Evolutionary conservation across 1,139 yeast species (phyloP).

Genomic region (Yamadazyma spencermartinsiae): DNA sequence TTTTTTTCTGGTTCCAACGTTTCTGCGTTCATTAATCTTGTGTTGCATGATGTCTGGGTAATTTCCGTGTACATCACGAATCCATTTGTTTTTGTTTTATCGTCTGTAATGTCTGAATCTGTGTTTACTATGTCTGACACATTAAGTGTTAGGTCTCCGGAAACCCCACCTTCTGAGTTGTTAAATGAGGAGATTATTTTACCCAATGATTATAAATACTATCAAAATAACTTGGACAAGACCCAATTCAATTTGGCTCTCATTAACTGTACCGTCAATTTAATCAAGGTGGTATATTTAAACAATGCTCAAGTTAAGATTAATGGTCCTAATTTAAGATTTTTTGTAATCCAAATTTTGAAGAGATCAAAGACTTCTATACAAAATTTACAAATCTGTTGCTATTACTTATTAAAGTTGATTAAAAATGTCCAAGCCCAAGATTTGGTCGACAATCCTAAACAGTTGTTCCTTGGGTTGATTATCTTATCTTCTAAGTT

Average conservation of each 20-base stretch:
- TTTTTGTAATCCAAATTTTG: conserved; percentile 63
- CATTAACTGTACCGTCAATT: conserved; percentile 38
- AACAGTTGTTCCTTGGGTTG: conserved; percentile 65
- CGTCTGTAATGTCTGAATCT: neutral
- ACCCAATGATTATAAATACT: conserved; percentile 44
- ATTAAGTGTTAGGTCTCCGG: neutral
- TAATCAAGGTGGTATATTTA: conserved; percentile 37
- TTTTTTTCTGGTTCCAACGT: conserved; percentile 5
- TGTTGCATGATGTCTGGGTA: neutral
- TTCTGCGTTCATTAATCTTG: conserved; percentile 7
- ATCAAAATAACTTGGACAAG: conserved; percentile 41
- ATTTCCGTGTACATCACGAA: neutral
- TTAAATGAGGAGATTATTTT: conserved; percentile 1
- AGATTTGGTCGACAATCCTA: conserved; percentile 47
- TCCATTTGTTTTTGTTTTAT: neutral
- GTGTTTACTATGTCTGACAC: neutral
- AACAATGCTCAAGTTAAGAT: conserved; percentile 16
- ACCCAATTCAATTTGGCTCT: conserved; percentile 43
- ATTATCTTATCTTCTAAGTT: conserved; percentile 72
- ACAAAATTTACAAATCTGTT: conserved; percentile 63
- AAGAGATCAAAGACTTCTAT: conserved; percentile 68
- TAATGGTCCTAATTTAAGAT: conserved; percentile 30
- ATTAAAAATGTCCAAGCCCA: conserved; percentile 19
- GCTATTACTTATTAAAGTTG: conserved; percentile 60
- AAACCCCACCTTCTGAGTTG: neutral